Percentiles rank a stretch among this genome's conserved stretches.
Conservation (phyloP, 306 rosid genomes). For the Abrus precatorius region DNA sequence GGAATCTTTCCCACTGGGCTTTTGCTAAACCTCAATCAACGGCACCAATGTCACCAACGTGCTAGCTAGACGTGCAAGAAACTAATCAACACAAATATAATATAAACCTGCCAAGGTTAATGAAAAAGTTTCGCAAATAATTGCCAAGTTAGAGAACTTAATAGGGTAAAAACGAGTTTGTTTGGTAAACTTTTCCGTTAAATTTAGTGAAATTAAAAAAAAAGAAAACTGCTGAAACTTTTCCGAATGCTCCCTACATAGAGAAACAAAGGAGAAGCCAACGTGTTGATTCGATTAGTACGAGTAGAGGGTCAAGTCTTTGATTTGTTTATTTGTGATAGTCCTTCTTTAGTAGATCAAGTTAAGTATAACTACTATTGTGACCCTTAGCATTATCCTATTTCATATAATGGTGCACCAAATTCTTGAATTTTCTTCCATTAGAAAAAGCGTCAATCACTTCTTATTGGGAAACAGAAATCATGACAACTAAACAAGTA, state of each 20-base stretch:
- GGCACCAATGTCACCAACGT: slow-evolving; percentile 32
- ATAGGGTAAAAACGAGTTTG: too few relatives aligned
- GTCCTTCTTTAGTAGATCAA: not conserved
- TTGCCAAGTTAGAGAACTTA: not conserved
- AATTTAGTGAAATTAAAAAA: not conserved
- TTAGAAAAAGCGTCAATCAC: not conserved
- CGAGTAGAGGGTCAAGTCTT: not conserved
- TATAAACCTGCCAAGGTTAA: not conserved
- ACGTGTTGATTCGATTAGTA: not conserved
- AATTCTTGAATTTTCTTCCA: not conserved
- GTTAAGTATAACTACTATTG: too few relatives aligned
- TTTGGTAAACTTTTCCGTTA: not conserved
- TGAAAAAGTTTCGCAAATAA: not conserved
- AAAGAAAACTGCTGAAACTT: not conserved
- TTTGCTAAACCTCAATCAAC: slow-evolving; percentile 44
- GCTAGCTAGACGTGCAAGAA: slow-evolving; percentile 26
- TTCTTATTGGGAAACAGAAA: too few relatives aligned
- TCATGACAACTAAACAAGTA: too few relatives aligned
- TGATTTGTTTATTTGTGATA: not conserved
- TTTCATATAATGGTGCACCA: not conserved
- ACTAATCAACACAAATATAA: not conserved
- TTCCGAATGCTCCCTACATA: not conserved
- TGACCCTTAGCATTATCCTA: not conserved
- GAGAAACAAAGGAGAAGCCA: not conserved
- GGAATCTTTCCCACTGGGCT: slow-evolving; percentile 24